A percentile compares a stretch with the other conserved stretches of the same genome.
Evolutionary conservation across 2,329 filamentous ascomycete species (phyloP).

Genomic region (Stagonosporopsis chrysanthemi): DNA sequence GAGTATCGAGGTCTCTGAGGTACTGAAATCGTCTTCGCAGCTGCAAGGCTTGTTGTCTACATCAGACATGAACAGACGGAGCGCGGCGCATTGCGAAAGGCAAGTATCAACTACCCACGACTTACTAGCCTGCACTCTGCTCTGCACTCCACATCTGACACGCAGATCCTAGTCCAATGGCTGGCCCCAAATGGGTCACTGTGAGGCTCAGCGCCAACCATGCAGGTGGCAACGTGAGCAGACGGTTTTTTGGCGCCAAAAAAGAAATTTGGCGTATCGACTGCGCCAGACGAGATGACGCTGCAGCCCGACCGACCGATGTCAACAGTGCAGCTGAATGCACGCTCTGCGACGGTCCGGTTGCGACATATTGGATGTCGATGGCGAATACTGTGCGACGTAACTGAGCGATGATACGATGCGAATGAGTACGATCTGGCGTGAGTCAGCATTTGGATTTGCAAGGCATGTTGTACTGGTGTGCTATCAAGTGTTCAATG

Average conservation of each 20-base stretch:
- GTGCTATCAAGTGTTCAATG: background rate
- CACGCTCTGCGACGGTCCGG: background rate
- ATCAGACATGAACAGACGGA: slow-evolving; percentile 1
- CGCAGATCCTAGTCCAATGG: slow-evolving; percentile 3
- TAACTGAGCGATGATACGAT: background rate
- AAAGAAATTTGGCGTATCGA: slow-evolving; percentile 22
- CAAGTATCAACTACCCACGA: background rate
- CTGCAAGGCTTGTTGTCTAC: no score
- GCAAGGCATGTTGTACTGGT: background rate
- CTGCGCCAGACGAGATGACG: background rate
- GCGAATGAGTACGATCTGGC: background rate
- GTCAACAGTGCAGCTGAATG: background rate
- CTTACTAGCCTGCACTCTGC: slow-evolving; percentile 2
- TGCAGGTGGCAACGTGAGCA: slow-evolving; percentile 15
- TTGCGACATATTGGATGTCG: background rate
- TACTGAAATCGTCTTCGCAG: no score
- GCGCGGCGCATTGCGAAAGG: slow-evolving; percentile 8
- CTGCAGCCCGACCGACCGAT: slow-evolving; percentile 3
- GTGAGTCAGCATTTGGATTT: background rate
- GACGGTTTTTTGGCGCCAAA: slow-evolving; percentile 17
- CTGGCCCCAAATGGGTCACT: background rate
- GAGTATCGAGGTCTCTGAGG: background rate
- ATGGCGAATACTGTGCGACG: background rate
- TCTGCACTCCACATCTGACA: slow-evolving; percentile 19
- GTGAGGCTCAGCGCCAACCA: slow-evolving; percentile 27